Evolutionary conservation across 148 eudicot species (phyloP).

Genomic region (Hydrangea macrophylla): DNA sequence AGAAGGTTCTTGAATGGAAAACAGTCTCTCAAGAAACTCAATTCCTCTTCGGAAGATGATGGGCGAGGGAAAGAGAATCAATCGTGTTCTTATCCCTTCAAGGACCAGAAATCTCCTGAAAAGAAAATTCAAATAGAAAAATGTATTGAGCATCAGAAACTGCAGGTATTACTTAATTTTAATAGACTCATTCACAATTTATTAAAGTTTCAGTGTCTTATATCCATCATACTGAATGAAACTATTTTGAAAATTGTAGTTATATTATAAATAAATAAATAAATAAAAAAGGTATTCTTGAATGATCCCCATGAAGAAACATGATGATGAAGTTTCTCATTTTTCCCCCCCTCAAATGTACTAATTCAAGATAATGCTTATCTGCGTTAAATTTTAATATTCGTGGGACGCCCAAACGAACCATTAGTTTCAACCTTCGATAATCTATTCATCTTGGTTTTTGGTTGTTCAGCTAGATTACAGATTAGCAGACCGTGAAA

Average conservation of each 20-base stretch:
- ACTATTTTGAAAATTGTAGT: no score
- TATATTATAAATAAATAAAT: no score
- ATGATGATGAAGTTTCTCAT: no score
- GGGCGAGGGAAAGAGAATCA: constrained; percentile 38
- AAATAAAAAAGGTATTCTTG: no score
- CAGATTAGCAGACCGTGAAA: constrained; percentile 29
- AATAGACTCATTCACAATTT: no score
- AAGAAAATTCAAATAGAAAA: constrained; percentile 29
- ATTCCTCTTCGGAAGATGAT: constrained; percentile 20
- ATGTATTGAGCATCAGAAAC: constrained; percentile 24
- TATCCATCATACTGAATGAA: no score
- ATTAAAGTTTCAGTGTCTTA: no score
- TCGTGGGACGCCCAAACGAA: background rate
- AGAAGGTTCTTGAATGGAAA: constrained; percentile 20
- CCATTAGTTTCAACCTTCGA: background rate
- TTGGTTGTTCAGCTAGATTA: constrained; percentile 21
- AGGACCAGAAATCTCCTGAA: constrained; percentile 27
- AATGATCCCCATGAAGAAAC: no score
- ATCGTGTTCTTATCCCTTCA: constrained; percentile 21
- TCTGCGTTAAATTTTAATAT: no score
- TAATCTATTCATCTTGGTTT: constrained; percentile 1
- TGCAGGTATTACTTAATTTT: no score
- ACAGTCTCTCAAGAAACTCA: constrained; percentile 12
- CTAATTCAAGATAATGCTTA: no score
- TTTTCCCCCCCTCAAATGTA: no score